Evolutionary conservation across 768 basidiomycete species (phyloP), one percentile per base, ranked within the genome.

Genomic region (Amanita pallidorosea): DNA sequence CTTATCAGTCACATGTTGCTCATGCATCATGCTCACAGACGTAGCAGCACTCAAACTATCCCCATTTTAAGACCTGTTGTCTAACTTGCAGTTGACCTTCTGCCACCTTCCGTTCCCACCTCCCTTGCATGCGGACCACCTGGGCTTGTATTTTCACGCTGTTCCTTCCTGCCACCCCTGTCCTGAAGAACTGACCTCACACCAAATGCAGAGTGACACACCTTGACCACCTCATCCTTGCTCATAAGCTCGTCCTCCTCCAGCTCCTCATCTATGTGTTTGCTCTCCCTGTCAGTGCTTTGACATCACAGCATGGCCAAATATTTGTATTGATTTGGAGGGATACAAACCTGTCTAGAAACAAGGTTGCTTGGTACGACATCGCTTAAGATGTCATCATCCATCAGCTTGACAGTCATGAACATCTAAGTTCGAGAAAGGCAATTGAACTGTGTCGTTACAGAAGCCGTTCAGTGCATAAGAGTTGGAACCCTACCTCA

Each of bases 381-480:
- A 64, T 95, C 92, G 60, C 87, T 89, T 54, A 95, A 75, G 46
- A 89, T 83, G 64, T 94, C 92, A 48, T 91, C 90, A 13, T 78
- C 75, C 63, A 69, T 69, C 29, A 65, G 60, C 36, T 66, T 63
- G 25, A 61, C 65, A 0, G 70, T 58, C 11, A 69, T 73, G 51
- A 73, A 71, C 31, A 67, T 57, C 71, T 71, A 43, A 44, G 23
- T 43, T 15, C n/a, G n/a, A n/a, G n/a, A n/a, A n/a, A n/a, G n/a
- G n/a, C n/a, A n/a, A n/a, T n/a, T n/a, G n/a, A n/a, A n/a, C n/a
- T n/a, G n/a, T n/a, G n/a, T n/a, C n/a, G n/a, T n/a, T n/a, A n/a
- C n/a, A n/a, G n/a, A n/a, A n/a, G n/a, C n/a, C n/a, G n/a, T n/a
- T n/a, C n/a, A n/a, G n/a, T n/a, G n/a, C n/a, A n/a, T n/a, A n/a